Conservation (phyloP, 2,329 filamentous ascomycete species). For the Orbilia javanica region DNA sequence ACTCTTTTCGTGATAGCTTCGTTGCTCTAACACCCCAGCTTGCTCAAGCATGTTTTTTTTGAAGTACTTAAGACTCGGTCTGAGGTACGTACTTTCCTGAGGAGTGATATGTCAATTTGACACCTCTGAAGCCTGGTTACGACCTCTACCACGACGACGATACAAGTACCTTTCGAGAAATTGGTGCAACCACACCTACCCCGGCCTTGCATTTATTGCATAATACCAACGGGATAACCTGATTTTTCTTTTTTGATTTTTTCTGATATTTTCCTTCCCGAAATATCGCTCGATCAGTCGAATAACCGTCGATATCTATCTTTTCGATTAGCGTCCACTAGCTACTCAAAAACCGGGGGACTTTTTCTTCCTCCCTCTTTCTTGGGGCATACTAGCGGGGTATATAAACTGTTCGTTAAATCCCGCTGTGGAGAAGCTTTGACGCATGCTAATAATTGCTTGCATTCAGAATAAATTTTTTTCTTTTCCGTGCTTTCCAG, state of each 20-base stretch:
- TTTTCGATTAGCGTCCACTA: conserved; percentile 21
- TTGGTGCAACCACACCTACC: conserved; percentile 39
- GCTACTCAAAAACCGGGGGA: conserved; percentile 4
- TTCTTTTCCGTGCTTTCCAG: neutral
- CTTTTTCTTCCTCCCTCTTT: neutral
- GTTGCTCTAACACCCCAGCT: neutral
- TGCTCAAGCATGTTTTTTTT: neutral
- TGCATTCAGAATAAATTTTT: neutral
- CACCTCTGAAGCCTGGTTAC: neutral
- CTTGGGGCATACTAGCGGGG: conserved; percentile 41
- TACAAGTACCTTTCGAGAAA: neutral
- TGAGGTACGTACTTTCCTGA: conserved; percentile 8
- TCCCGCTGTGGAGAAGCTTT: conserved; percentile 52
- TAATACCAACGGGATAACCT: conserved; percentile 34
- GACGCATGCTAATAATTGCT: conserved; percentile 20
- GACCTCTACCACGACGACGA: neutral
- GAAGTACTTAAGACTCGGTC: conserved; percentile 17
- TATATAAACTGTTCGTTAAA: conserved; percentile 55
- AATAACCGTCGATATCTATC: conserved; percentile 9
- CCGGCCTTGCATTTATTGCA: neutral
- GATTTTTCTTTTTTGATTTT: no score
- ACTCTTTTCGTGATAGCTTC: conserved; percentile 39
- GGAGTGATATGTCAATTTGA: conserved; percentile 6
- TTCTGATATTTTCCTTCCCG: neutral
- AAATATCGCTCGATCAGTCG: conserved; percentile 22